Percentiles rank a stretch among this genome's conserved stretches.
phyloP scores from a whole-genome alignment of 2,329 filamentous ascomycete genomes.

The Dactylellina drechsleri region DNA sequence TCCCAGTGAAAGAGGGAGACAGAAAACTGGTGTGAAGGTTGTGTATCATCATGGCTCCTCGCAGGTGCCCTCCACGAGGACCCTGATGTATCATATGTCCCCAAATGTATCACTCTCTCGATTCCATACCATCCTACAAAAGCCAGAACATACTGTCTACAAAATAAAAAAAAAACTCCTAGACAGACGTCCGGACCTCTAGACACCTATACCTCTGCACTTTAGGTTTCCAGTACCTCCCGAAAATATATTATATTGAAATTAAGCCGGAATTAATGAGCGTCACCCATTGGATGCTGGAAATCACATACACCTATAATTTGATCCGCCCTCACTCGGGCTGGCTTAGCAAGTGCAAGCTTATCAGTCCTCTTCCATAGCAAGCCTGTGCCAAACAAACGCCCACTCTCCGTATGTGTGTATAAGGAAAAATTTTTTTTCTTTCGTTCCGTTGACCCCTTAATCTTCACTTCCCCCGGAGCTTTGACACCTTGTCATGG shows the following conservation, averaged over 20 bases:
- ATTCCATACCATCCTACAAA: no score
- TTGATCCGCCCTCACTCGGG: constrained; percentile 35
- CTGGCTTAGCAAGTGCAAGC: not conserved
- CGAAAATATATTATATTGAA: not conserved
- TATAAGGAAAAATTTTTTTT: constrained; percentile 30
- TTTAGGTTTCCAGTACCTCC: not conserved
- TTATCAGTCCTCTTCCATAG: not conserved
- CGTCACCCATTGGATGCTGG: constrained; percentile 1
- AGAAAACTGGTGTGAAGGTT: no score
- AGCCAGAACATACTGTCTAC: not conserved
- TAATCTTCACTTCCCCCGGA: constrained; percentile 29
- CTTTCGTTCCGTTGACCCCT: constrained; percentile 10
- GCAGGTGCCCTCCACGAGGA: not conserved
- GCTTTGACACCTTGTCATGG: constrained; percentile 29
- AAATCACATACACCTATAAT: constrained; percentile 3
- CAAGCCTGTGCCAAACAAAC: constrained; percentile 18
- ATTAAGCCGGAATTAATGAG: constrained; percentile 17
- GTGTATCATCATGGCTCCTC: not conserved
- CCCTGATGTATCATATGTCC: not conserved
- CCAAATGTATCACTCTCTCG: no score
- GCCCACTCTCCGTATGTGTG: not conserved
- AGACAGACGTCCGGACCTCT: not conserved
- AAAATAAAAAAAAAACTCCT: not conserved
- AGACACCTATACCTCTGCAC: constrained; percentile 4
- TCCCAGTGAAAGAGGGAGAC: no score